Conservation (phyloP, 2,329 filamentous ascomycete species). For the Harringtonia lauricola region DNA sequence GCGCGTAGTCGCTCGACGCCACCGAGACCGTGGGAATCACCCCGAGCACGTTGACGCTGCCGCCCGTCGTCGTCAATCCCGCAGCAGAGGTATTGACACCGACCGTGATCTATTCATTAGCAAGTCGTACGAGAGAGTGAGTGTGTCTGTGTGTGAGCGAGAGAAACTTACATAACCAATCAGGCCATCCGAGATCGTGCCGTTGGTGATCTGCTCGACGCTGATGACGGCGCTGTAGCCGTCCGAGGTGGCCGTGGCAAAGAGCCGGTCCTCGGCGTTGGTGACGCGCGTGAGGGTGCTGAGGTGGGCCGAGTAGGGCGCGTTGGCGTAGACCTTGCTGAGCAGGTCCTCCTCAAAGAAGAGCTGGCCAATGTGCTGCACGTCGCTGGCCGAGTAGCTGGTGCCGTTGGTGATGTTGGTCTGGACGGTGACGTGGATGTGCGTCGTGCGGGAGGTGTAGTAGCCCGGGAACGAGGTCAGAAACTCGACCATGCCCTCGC, state of each 20-base stretch:
- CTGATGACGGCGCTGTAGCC: slow-evolving; percentile 33
- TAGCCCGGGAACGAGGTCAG: slow-evolving; percentile 35
- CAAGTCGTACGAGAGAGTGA: neutral
- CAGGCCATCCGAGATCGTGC: neutral
- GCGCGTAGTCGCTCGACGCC: neutral
- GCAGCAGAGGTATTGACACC: neutral
- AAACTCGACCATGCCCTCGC: slow-evolving; percentile 35
- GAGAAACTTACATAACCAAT: neutral
- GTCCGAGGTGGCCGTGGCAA: slow-evolving; percentile 4
- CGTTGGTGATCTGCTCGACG: neutral
- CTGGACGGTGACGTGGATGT: slow-evolving; percentile 33
- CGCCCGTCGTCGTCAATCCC: neutral
- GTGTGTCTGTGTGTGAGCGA: neutral
- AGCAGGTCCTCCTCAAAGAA: slow-evolving; percentile 54
- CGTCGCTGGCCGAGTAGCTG: slow-evolving; percentile 29
- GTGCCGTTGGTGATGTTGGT: slow-evolving; percentile 21
- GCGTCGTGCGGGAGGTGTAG: slow-evolving; percentile 26
- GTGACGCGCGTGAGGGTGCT: slow-evolving; percentile 25
- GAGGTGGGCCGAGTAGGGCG: slow-evolving; percentile 35
- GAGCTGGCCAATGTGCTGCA: slow-evolving; percentile 51
- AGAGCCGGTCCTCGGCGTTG: slow-evolving; percentile 17
- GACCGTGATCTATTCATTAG: neutral
- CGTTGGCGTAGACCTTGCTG: slow-evolving; percentile 31
- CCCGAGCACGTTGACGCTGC: neutral
- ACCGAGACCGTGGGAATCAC: neutral